Evolutionary conservation across 2,329 filamentous ascomycete species (phyloP), one percentile per base, ranked within the genome.

Genomic region (Tolypocladium pustulatum): DNA sequence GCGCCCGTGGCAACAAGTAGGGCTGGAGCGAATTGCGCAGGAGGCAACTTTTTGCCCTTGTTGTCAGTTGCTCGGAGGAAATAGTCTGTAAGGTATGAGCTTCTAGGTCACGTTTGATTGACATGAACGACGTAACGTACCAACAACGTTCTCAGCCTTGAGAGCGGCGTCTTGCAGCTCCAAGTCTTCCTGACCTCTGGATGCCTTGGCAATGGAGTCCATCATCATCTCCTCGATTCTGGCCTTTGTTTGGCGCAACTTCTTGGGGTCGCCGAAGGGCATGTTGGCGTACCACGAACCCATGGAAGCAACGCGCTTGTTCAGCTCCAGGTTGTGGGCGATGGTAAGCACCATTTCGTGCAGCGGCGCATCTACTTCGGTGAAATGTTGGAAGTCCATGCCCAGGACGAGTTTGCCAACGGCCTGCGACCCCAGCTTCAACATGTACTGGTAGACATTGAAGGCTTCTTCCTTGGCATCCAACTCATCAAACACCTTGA

Each of bases 221-320:
- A 66, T 61, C 51, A 79, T 63, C 65, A 76, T 49, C 25, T 49
- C 46, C 15, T 32, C 46, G 7, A 68, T 8, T 67, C 64, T 68
- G 13, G 70, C 63, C 2, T 73, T 63, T 49, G 17, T 30, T 17
- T 49, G 46, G 0, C 68, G 66, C 1, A 84, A 69, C 9, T 70
- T 70, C 60, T 75, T 71, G 0, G 81, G 77, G 51, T 83, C 80
- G 7, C 83, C 83, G 57, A 85, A 86, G 0, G 84, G 84, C 34
- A 87, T 63, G 9, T 71, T 68, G 2, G 70, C 70, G 59, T 85
- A 86, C 82, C 82, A 86, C 27, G 53, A 71, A 1, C 81, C 81
- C 65, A 77, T 75, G 0, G 78, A 75, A 0, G 80, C 75, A 9
- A 85, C 72, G 65, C 81, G 81, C 71, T 86, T 86, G 68, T 84